These are phyloP conservation scores for Salix dunnii DNA, from an alignment of 345 rosid genomes.

Conservation along the genomic window DNA sequence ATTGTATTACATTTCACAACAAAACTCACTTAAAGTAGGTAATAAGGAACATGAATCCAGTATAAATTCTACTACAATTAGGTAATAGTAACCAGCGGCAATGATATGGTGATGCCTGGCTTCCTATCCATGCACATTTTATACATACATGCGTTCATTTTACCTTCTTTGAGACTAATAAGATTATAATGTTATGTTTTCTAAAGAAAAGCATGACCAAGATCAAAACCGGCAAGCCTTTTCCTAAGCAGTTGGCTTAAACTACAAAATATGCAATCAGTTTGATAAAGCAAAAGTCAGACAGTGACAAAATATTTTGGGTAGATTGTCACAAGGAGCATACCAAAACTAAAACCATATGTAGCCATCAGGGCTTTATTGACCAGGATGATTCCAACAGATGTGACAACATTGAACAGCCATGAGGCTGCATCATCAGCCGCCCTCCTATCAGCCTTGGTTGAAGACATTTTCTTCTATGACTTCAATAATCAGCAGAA, in stretches of 20 bases:
- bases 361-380: conserved; percentile 96
- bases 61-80: not conserved
- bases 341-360: conserved; percentile 92
- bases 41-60: not conserved
- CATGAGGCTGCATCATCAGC: conserved; percentile 86
- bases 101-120: not conserved
- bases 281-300: not conserved
- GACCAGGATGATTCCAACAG: conserved; percentile 95
- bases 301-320: not conserved
- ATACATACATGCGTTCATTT: not conserved
- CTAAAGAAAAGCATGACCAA: not conserved
- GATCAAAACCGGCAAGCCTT: not conserved
- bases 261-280: not conserved
- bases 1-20: not conserved
- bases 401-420: conserved; percentile 95
- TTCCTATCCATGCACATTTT: not conserved
- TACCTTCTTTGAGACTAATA: not conserved
- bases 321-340: conserved; percentile 3
- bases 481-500: conserved; percentile 25
- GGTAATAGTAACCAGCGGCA: not conserved
- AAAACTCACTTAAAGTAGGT: not conserved
- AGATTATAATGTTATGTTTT: not conserved
- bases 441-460: conserved; percentile 76
- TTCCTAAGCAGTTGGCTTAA: not conserved
- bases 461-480: conserved; percentile 47